These are phyloP conservation scores for Angophora floribunda DNA, from an alignment of 345 rosid genomes.

Conservation along the genomic window DNA sequence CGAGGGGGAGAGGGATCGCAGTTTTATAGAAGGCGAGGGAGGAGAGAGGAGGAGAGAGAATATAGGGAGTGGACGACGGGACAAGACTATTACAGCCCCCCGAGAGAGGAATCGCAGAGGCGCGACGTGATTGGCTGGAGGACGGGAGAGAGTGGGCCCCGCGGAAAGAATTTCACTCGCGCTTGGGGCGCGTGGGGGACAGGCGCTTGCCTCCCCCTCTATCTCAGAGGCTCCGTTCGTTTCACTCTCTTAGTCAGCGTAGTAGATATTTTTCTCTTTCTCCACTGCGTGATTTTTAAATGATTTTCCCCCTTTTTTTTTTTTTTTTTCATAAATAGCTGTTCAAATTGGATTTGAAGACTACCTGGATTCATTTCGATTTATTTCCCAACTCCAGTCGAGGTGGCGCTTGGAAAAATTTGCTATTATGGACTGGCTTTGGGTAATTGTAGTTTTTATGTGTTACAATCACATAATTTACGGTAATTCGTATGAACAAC, in stretches of 20 bases:
- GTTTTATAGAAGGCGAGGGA: neutral
- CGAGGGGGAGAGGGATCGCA: neutral
- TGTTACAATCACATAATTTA: neutral
- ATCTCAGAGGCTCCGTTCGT: too few relatives aligned
- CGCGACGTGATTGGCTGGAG: neutral
- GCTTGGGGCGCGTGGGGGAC: neutral
- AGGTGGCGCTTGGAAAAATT: neutral
- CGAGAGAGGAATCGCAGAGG: neutral
- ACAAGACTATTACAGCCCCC: neutral
- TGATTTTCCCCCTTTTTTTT: neutral
- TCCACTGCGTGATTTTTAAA: neutral
- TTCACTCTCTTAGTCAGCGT: too few relatives aligned
- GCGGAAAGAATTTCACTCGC: neutral
- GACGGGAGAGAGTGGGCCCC: neutral
- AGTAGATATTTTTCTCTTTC: neutral
- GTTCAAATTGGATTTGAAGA: neutral
- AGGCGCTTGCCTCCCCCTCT: too few relatives aligned
- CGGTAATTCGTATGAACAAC: rapidly evolving
- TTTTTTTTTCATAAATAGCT: neutral
- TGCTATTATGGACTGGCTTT: too few relatives aligned
- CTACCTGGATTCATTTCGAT: neutral
- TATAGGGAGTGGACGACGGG: neutral
- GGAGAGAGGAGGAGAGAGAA: neutral
- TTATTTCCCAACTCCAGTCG: neutral
- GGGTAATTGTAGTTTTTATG: neutral